phyloP scores from a whole-genome alignment of 2,329 filamentous ascomycete species.

The Phaeophleospora eucalypticola region DNA sequence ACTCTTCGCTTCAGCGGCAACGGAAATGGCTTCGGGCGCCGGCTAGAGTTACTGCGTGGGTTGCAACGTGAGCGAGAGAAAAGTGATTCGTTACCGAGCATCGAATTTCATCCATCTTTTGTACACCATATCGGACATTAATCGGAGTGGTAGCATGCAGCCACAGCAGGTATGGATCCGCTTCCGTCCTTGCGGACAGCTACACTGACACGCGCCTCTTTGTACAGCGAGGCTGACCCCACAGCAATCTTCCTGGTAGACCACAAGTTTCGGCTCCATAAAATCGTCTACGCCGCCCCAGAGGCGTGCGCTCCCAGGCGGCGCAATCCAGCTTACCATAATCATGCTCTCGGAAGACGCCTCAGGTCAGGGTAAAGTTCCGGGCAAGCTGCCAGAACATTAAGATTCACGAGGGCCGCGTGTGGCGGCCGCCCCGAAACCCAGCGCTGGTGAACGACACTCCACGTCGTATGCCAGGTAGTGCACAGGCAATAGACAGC shows the following conservation, averaged over 20 bases:
- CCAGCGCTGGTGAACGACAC: conserved; percentile 3
- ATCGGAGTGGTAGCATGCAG: conserved; percentile 15
- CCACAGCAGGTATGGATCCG: conserved; percentile 14
- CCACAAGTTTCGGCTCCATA: conserved; percentile 20
- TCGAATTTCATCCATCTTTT: conserved; percentile 6
- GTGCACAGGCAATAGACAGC: neutral
- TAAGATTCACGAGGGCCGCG: conserved; percentile 8
- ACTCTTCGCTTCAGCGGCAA: conserved; percentile 14
- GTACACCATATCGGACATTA: conserved; percentile 19
- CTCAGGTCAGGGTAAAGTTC: conserved; percentile 1
- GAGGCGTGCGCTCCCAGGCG: conserved; percentile 6
- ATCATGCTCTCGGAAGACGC: neutral
- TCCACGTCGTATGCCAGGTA: neutral
- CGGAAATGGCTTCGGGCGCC: conserved; percentile 25
- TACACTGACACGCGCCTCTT: conserved; percentile 29
- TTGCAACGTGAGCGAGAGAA: neutral
- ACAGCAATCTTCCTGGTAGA: conserved; percentile 18
- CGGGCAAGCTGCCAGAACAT: conserved; percentile 2
- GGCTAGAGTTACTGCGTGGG: conserved; percentile 22
- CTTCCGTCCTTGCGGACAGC: conserved; percentile 18
- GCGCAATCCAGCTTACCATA: conserved; percentile 5
- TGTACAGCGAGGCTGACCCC: conserved; percentile 18
- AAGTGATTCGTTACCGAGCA: neutral
- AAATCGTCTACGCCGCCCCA: conserved; percentile 7
- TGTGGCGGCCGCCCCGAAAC: conserved; percentile 17